Evolutionary conservation across 495 filamentous ascomycete species (phyloP).

Genomic region (Immersiella caudata): DNA sequence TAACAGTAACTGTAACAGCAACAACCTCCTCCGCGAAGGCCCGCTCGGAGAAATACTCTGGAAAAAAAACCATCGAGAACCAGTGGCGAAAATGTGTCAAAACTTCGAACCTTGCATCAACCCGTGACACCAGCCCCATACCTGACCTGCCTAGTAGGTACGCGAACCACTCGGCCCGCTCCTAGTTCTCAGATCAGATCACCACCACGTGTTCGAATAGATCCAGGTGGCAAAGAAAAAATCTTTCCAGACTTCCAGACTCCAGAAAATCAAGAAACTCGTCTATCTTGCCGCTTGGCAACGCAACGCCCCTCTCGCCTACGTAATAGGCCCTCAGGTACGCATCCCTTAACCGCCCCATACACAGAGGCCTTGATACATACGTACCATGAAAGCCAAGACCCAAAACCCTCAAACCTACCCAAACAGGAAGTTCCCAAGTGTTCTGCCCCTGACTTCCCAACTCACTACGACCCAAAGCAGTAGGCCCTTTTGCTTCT

Average conservation of each 20-base stretch:
- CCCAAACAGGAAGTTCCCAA: neutral
- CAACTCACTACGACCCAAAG: neutral
- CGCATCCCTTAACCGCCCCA: too few relatives aligned
- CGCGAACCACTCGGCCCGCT: too few relatives aligned
- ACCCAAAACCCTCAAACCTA: neutral
- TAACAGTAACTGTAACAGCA: neutral
- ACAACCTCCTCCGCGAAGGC: neutral
- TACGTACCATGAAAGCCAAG: too few relatives aligned
- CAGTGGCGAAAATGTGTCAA: neutral
- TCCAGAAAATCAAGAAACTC: too few relatives aligned
- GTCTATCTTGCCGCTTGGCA: neutral
- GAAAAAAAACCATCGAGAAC: neutral
- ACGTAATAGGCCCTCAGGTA: too few relatives aligned
- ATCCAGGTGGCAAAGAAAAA: too few relatives aligned
- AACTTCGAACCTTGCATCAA: neutral
- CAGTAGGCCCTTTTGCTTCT: neutral
- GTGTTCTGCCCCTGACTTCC: neutral
- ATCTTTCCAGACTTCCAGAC: neutral
- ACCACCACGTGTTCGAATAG: too few relatives aligned
- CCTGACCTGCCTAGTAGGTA: too few relatives aligned
- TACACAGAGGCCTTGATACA: too few relatives aligned
- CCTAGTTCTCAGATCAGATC: too few relatives aligned
- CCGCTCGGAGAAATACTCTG: neutral
- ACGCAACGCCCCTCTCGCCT: neutral
- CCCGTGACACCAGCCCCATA: neutral